These are phyloP conservation scores for Fusarium piperis DNA, from an alignment of 2,329 filamentous ascomycete species.

Conservation along the genomic window DNA sequence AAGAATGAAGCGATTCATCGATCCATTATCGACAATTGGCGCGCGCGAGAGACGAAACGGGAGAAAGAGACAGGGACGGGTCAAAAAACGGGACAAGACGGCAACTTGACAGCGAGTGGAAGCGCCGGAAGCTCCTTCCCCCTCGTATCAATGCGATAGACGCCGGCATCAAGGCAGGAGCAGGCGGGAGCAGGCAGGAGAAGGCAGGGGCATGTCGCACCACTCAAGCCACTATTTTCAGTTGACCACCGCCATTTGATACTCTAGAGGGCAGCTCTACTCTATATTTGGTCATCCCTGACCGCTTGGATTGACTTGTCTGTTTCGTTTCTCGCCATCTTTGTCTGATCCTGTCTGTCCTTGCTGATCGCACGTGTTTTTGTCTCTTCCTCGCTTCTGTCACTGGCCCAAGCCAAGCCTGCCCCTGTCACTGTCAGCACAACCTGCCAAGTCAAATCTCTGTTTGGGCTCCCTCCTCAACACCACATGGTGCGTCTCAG, in stretches of 20 bases:
- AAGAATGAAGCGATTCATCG: conserved; percentile 3
- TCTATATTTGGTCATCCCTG: conserved; percentile 23
- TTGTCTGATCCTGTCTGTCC: not conserved
- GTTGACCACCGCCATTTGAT: conserved; percentile 26
- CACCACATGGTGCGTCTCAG: conserved; percentile 31
- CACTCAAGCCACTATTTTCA: conserved; percentile 26
- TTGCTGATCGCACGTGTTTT: not conserved
- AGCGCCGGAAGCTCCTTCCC: not conserved
- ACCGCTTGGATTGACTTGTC: conserved; percentile 7
- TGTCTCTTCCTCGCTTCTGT: not conserved
- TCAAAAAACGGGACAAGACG: not conserved
- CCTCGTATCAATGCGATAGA: conserved; percentile 9
- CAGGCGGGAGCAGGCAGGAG: not conserved
- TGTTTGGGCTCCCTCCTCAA: not conserved
- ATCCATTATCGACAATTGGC: conserved; percentile 15
- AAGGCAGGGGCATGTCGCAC: conserved; percentile 40
- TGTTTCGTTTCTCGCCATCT: conserved; percentile 4
- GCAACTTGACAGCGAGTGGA: not conserved
- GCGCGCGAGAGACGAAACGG: conserved; percentile 14
- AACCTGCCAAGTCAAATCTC: not conserved
- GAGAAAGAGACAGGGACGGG: not conserved
- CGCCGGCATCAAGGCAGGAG: not conserved
- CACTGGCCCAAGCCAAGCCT: not conserved
- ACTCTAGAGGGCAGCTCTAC: not conserved
- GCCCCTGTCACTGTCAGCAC: conserved; percentile 15